A percentile compares a stretch with the other conserved stretches of the same genome.
Evolutionary conservation across 306 rosid species (phyloP).

Genomic region (Betula pendula): DNA sequence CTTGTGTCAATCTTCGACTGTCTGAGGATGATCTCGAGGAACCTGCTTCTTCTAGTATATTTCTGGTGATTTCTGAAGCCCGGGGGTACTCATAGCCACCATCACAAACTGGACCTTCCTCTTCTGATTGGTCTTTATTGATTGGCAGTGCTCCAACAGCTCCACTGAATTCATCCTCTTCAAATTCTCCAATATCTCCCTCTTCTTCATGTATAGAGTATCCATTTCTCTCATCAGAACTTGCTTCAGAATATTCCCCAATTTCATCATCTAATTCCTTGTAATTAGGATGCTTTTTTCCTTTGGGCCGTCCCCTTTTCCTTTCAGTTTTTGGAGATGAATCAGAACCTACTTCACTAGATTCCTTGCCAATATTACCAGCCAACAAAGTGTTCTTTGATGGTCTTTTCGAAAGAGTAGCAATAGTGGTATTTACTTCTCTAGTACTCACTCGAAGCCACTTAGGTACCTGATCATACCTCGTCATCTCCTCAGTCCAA

Average conservation of each 20-base stretch:
- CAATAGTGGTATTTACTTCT: slow-evolving; percentile 77
- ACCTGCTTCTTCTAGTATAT: slow-evolving; percentile 67
- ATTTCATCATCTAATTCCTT: slow-evolving; percentile 86
- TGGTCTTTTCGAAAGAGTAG: slow-evolving; percentile 74
- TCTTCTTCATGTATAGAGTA: slow-evolving; percentile 84
- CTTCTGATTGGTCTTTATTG: slow-evolving; percentile 62
- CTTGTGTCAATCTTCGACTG: slow-evolving; percentile 55
- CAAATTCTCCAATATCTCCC: slow-evolving; percentile 81
- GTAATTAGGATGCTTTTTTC: slow-evolving; percentile 67
- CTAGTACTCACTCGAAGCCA: slow-evolving; percentile 86
- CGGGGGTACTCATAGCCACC: slow-evolving; percentile 59
- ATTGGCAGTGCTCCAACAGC: slow-evolving; percentile 60
- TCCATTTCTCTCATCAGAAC: slow-evolving; percentile 82
- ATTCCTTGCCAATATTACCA: slow-evolving; percentile 54
- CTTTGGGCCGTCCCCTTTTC: slow-evolving; percentile 84
- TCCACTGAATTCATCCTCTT: slow-evolving; percentile 78
- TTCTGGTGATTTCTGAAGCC: slow-evolving; percentile 53
- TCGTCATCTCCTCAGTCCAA: slow-evolving; percentile 88
- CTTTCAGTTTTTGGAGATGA: slow-evolving; percentile 63
- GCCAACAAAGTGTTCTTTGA: slow-evolving; percentile 59
- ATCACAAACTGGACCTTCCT: slow-evolving; percentile 56
- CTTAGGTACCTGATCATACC: slow-evolving; percentile 77
- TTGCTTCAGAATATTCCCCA: slow-evolving; percentile 83
- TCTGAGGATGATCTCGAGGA: slow-evolving; percentile 78
- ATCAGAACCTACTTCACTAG: slow-evolving; percentile 74